Evolutionary conservation across 2,329 filamentous ascomycete genomes (phyloP).

Genomic region (Curvularia eragrostidis): DNA sequence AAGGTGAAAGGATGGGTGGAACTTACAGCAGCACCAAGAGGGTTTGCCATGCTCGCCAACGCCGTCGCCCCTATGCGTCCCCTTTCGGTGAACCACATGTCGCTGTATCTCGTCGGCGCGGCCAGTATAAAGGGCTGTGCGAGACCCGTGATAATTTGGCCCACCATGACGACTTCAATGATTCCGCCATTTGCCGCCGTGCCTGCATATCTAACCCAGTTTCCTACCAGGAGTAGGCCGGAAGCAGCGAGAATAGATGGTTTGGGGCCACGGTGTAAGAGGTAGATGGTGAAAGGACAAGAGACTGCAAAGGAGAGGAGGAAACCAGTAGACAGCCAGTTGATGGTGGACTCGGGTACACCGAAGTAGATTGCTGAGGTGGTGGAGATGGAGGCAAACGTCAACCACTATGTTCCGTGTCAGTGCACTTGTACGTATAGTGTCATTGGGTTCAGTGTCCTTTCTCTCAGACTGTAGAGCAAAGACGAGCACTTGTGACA

Average conservation of each 20-base stretch:
- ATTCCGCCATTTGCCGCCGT: constrained; percentile 64
- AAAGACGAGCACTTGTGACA: not conserved
- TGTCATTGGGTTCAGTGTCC: not conserved
- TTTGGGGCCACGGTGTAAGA: constrained; percentile 81
- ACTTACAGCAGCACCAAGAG: constrained; percentile 79
- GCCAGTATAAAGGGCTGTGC: constrained; percentile 91
- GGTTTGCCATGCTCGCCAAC: constrained; percentile 83
- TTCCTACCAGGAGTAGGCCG: constrained; percentile 77
- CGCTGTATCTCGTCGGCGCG: constrained; percentile 88
- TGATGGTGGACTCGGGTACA: constrained; percentile 77
- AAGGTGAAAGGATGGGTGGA: not conserved
- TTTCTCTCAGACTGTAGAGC: not conserved
- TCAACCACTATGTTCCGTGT: constrained; percentile 73
- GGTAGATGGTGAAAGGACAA: constrained; percentile 73
- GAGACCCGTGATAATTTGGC: constrained; percentile 87
- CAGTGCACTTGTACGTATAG: not conserved
- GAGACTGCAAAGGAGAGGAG: constrained; percentile 81
- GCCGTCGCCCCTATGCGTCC: constrained; percentile 90
- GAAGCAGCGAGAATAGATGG: constrained; percentile 76
- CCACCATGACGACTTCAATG: constrained; percentile 83
- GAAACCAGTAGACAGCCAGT: constrained; percentile 91
- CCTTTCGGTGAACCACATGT: constrained; percentile 88
- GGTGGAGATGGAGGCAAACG: constrained; percentile 82
- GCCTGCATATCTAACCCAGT: constrained; percentile 89
- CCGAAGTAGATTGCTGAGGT: constrained; percentile 77